Conservation (phyloP, 306 rosid genomes). For the Cucumis cinereus region DNA sequence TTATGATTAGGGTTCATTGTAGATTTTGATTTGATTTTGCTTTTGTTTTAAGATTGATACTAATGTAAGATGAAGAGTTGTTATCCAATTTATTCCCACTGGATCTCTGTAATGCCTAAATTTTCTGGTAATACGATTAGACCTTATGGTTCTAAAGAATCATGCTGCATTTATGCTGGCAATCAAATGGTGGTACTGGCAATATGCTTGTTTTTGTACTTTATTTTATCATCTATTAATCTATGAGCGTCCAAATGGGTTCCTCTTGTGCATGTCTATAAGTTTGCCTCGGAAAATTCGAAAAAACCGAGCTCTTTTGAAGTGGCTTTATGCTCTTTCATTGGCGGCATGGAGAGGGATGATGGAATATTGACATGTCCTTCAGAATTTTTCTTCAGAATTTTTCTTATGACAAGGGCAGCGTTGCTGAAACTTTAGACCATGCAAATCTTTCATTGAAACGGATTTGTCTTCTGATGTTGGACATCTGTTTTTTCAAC, state of each 20-base stretch:
- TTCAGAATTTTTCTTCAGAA: background rate
- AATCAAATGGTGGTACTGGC: background rate
- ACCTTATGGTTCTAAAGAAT: background rate
- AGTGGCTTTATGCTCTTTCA: background rate
- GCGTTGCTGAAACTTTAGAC: background rate
- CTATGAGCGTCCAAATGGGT: background rate
- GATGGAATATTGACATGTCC: background rate
- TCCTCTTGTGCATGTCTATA: background rate
- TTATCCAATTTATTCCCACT: background rate
- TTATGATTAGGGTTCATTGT: background rate
- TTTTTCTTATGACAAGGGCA: background rate
- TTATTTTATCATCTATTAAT: background rate
- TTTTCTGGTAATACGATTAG: background rate
- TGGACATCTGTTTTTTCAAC: background rate
- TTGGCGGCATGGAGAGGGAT: background rate
- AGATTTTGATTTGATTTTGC: background rate
- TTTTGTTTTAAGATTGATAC: background rate
- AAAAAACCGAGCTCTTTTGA: background rate
- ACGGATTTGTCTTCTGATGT: background rate
- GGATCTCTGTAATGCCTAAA: background rate
- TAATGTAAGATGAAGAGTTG: background rate
- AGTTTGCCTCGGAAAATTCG: background rate
- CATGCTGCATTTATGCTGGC: background rate
- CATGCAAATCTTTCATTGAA: background rate
- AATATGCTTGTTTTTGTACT: no score